Percentiles rank a stretch among this genome's conserved stretches.
Evolutionary conservation across 2,329 filamentous ascomycete species (phyloP).

Genomic region (Fusarium luffae): DNA sequence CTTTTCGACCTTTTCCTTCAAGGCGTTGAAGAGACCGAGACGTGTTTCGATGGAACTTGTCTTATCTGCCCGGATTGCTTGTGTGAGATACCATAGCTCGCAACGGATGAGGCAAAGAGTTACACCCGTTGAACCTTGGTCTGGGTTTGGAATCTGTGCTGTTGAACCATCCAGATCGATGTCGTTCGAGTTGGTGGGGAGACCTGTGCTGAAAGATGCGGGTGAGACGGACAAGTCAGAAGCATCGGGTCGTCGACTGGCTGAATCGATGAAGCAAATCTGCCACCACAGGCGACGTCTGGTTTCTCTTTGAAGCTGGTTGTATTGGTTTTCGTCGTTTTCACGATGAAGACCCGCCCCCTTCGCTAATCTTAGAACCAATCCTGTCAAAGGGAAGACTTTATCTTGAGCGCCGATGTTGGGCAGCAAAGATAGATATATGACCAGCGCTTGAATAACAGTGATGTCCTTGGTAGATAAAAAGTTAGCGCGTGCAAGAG

Average conservation of each 20-base stretch:
- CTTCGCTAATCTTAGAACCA: conserved; percentile 42
- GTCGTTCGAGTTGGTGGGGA: conserved; percentile 58
- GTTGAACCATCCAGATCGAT: not conserved
- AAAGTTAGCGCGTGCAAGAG: conserved; percentile 41
- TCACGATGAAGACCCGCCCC: conserved; percentile 34
- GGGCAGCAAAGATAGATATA: conserved; percentile 42
- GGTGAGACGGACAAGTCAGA: conserved; percentile 37
- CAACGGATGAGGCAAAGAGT: conserved; percentile 43
- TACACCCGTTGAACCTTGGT: conserved; percentile 10
- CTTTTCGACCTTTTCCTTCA: conserved; percentile 22
- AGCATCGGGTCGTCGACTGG: conserved; percentile 14
- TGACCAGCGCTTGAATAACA: conserved; percentile 44
- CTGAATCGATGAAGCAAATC: conserved; percentile 46
- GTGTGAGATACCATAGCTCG: conserved; percentile 43
- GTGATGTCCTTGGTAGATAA: conserved; percentile 37
- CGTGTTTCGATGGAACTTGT: conserved; percentile 13
- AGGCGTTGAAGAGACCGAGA: conserved; percentile 17
- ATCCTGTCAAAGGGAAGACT: conserved; percentile 43
- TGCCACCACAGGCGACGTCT: conserved; percentile 47
- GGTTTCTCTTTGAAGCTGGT: conserved; percentile 28
- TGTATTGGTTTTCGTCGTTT: not conserved
- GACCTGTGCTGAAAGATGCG: conserved; percentile 53
- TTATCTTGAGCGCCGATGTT: conserved; percentile 35
- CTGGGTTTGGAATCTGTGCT: not conserved
- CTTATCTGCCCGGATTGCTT: conserved; percentile 19